Evolutionary conservation across 345 rosid genomes (phyloP).

Genomic region (Hibiscus tridactylites): DNA sequence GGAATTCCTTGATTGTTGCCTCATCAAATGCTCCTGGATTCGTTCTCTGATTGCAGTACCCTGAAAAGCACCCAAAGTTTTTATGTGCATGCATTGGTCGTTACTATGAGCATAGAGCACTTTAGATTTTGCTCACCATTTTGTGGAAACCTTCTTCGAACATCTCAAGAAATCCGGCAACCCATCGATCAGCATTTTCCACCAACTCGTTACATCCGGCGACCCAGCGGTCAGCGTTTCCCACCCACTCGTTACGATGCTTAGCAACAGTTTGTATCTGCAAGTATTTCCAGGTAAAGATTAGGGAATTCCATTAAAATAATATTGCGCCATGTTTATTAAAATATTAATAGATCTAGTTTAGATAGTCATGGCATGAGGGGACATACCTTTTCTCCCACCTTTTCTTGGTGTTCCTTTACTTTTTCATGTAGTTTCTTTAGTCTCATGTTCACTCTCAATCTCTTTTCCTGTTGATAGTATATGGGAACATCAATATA

Average conservation of each 20-base stretch:
- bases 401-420: constrained; percentile 87
- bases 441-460: constrained; percentile 85
- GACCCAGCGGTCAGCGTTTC: constrained; percentile 98
- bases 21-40: constrained; percentile 67
- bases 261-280: constrained; percentile 79
- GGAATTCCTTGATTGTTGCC: constrained; percentile 25
- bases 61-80: constrained; percentile 21
- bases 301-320: not conserved
- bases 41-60: constrained; percentile 82
- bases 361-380: constrained; percentile 5
- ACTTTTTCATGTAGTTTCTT: constrained; percentile 89
- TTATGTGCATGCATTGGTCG: not conserved
- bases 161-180: constrained; percentile 95
- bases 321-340: too few relatives aligned
- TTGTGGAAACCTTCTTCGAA: constrained; percentile 99
- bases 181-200: constrained; percentile 97
- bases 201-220: constrained; percentile 96
- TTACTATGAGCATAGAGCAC: not conserved
- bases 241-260: constrained; percentile 89
- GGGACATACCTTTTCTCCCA: constrained; percentile 59
- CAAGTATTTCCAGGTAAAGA: not conserved
- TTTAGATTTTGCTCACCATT: constrained; percentile 49
- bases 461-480: constrained; percentile 69
- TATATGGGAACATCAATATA: not conserved
- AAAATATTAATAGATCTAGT: not conserved